A percentile compares a stretch with the other conserved stretches of the same genome.
Evolutionary conservation across 139 green algal species (phyloP).

Genomic region (Chlorella sp.): DNA sequence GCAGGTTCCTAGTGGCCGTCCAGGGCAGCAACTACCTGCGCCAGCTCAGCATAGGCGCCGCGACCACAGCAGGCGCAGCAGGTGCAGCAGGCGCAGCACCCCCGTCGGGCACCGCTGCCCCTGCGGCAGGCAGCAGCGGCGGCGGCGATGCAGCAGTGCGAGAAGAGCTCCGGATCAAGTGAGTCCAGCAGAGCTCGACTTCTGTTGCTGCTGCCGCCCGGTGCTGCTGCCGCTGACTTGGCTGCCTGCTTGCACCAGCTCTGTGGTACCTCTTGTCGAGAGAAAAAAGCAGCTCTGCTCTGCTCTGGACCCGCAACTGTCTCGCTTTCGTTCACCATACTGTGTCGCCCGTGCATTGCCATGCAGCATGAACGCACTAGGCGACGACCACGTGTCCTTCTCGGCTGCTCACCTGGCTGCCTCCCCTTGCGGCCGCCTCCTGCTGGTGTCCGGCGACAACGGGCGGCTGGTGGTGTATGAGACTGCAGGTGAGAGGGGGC

Average conservation of each 20-base stretch:
- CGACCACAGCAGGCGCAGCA: constrained; percentile 1
- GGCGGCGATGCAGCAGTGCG: not conserved
- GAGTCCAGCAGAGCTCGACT: too few species aligned
- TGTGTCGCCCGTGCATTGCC: too few species aligned
- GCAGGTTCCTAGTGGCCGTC: constrained; percentile 36
- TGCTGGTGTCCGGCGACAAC: constrained; percentile 63
- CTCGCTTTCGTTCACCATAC: too few species aligned
- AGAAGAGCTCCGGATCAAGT: constrained; percentile 51
- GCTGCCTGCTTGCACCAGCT: too few species aligned
- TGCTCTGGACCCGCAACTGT: too few species aligned
- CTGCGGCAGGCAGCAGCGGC: not conserved
- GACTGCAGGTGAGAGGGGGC: constrained; percentile 22
- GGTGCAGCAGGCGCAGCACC: not conserved
- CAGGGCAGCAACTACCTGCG: constrained; percentile 47
- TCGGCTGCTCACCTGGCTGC: constrained; percentile 49
- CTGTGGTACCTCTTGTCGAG: too few species aligned
- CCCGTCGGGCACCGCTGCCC: too few species aligned
- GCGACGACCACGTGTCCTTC: constrained; percentile 74
- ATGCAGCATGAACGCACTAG: constrained; percentile 56
- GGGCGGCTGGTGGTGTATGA: constrained; percentile 59
- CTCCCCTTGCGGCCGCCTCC: constrained; percentile 53
- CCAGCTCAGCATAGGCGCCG: not conserved
- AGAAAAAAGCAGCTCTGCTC: too few species aligned
- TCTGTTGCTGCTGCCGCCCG: too few species aligned
- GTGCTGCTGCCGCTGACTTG: too few species aligned